Evolutionary conservation across 1,139 yeast genomes (phyloP), one percentile per base, ranked within the genome.

Genomic region (Kodamaea sp.): DNA sequence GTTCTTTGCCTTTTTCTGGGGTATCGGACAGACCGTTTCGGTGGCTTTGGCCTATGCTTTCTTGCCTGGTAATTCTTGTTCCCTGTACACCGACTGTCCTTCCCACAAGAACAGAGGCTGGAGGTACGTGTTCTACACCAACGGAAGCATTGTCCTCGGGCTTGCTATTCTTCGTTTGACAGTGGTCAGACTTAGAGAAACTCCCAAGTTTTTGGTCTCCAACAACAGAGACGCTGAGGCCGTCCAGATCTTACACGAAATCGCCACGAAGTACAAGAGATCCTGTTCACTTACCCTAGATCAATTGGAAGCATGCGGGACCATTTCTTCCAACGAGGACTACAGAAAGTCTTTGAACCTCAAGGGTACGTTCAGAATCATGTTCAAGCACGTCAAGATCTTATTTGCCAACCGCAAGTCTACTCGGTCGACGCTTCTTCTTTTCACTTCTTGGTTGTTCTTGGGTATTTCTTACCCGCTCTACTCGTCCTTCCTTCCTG

Each of bases 381-480:
- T 34, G 28, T 7, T n/a, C 18, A 30, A 43, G 9, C 69, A 65
- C 42, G 38, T 63, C 30, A 46, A 45, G 26, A 44, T 55, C 19
- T 50, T 66, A 32, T 66, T 63, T 43, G 51, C 57, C 22, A 59
- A 50, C 23, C 44, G 36, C 27, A 59, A 43, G 23, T 46, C 60
- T 30, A 48, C 52, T 5, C 45, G 63, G 36, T 57, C 65, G 13
- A 56, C 69, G 8, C 12, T 53, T 2, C 48, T 62, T 23, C 50
- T 66, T 24, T 57, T 62, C 35, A 31, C 55, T 11, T 60, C 67
- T 21, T 64, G 70, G 70, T 55, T 63, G 27, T 51, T 60, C 24
- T 52, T 66, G 28, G 73, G 72, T 7, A 61, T 66, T 37, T 48
- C 63, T 5, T 66, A 66, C 44, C 68, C 69, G n/a, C 53, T 65